Percentiles rank a stretch among this genome's conserved stretches.
phyloP scores from a whole-genome alignment of 495 filamentous ascomycete genomes.

The Hypomontagnella submonticulosa region DNA sequence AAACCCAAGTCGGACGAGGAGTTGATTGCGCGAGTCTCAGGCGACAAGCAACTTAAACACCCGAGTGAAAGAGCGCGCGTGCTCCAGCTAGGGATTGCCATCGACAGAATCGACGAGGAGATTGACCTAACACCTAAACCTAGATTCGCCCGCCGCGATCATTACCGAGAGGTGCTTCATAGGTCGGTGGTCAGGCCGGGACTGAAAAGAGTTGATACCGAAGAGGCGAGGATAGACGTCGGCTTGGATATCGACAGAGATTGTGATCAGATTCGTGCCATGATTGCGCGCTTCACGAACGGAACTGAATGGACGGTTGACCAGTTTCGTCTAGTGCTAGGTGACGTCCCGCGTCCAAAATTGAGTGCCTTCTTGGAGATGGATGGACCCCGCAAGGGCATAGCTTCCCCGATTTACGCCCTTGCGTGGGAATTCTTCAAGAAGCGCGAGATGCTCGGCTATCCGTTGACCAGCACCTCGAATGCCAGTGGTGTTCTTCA shows the following conservation, averaged over 20 bases:
- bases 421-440: slow-evolving; percentile 42
- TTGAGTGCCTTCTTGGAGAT: slow-evolving; percentile 23
- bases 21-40: background rate
- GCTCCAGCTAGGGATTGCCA: background rate
- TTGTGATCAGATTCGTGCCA: slow-evolving; percentile 37
- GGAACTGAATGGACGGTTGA: slow-evolving; percentile 30
- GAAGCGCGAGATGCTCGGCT: slow-evolving; percentile 31
- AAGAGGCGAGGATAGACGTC: background rate
- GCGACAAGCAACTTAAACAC: background rate
- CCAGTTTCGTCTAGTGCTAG: slow-evolving; percentile 23
- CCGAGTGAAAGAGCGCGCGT: background rate
- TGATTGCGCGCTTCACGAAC: slow-evolving; percentile 28
- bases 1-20: background rate
- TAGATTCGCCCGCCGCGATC: slow-evolving; percentile 1
- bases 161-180: background rate
- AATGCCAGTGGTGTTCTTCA: background rate
- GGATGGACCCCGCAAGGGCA: slow-evolving; percentile 16
- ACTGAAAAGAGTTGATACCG: background rate
- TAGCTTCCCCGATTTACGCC: background rate
- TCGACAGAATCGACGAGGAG: slow-evolving; percentile 1
- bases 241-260: slow-evolving; percentile 29
- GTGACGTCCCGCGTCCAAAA: slow-evolving; percentile 10
- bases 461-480: background rate
- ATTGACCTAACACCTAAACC: slow-evolving; percentile 22
- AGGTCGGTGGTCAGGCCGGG: slow-evolving; percentile 6